phyloP scores from a whole-genome alignment of 345 rosid species.

The Barbarea vulgaris region DNA sequence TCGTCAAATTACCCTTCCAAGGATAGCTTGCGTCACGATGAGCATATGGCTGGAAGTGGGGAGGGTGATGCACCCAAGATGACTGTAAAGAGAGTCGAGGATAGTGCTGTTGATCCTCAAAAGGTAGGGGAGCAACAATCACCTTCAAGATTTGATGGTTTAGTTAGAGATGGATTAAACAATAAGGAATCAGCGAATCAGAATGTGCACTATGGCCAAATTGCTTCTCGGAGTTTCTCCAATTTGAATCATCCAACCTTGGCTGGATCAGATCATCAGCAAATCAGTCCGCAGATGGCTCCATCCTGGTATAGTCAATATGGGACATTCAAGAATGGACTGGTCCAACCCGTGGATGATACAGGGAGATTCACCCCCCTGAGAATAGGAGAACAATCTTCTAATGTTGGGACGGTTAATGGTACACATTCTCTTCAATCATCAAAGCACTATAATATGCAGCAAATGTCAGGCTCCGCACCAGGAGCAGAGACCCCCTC shows the following conservation, averaged over 20 bases:
- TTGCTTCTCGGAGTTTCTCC: constrained; percentile 44
- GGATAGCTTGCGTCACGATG: constrained; percentile 53
- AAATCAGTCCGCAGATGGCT: constrained; percentile 72
- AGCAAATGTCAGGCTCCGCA: constrained; percentile 38
- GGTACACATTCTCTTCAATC: constrained; percentile 41
- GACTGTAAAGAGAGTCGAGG: constrained; percentile 56
- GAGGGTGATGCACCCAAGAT: constrained; percentile 55
- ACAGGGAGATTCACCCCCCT: constrained; percentile 41
- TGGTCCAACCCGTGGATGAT: constrained; percentile 53
- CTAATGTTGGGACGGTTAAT: constrained; percentile 49
- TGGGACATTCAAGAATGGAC: constrained; percentile 71
- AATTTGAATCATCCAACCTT: constrained; percentile 45
- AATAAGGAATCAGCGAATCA: constrained; percentile 40
- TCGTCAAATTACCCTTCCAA: constrained; percentile 46
- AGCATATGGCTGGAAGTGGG: constrained; percentile 56
- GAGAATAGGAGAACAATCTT: constrained; percentile 53
- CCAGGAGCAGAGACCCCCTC: constrained; percentile 46
- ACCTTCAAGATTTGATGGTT: constrained; percentile 45
- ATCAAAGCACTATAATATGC: constrained; percentile 44
- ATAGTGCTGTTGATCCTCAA: constrained; percentile 47
- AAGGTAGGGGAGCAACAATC: constrained; percentile 50
- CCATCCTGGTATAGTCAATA: constrained; percentile 80
- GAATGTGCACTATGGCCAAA: constrained; percentile 41
- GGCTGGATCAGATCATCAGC: constrained; percentile 52
- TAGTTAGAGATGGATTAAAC: constrained; percentile 40